A percentile compares a stretch with the other conserved stretches of the same genome.
phyloP scores from a whole-genome alignment of 805 yeast genomes.

The Yarrowia bubula region DNA sequence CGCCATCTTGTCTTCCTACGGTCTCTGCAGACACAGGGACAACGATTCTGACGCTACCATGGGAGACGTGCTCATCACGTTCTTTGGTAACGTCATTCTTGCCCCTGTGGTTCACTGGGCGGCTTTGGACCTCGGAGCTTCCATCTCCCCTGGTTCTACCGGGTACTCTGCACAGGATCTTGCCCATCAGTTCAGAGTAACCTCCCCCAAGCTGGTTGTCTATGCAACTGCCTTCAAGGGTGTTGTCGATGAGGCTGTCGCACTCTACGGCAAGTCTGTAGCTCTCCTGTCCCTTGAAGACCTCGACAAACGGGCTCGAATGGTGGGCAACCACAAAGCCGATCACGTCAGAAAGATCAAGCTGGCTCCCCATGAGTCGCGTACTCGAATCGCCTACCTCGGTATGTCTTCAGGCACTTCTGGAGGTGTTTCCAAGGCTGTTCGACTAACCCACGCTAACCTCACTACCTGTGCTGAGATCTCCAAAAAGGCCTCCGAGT shows the following conservation, averaged over 20 bases:
- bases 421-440: slow-evolving; percentile 74
- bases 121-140: slow-evolving; percentile 10
- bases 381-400: slow-evolving; percentile 33
- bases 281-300: neutral
- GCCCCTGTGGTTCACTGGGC: slow-evolving; percentile 22
- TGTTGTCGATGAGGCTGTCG: slow-evolving; percentile 4
- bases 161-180: slow-evolving; percentile 19
- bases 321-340: slow-evolving; percentile 7
- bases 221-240: neutral
- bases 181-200: slow-evolving; percentile 20
- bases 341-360: neutral
- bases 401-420: slow-evolving; percentile 41
- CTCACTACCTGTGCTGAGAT: slow-evolving; percentile 47
- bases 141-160: slow-evolving; percentile 12
- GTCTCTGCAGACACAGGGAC: slow-evolving; percentile 5
- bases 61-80: slow-evolving; percentile 21
- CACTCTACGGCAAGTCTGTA: neutral
- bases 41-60: neutral
- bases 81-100: slow-evolving; percentile 11
- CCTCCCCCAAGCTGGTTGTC: slow-evolving; percentile 4
- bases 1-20: neutral
- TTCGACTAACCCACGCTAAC: slow-evolving; percentile 59
- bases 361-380: slow-evolving; percentile 11
- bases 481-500: slow-evolving; percentile 36
- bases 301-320: neutral